Percentiles rank a stretch among this genome's conserved stretches.
Conservation (phyloP, 352 stramenopile genomes). For the Globisporangium middletonii region DNA sequence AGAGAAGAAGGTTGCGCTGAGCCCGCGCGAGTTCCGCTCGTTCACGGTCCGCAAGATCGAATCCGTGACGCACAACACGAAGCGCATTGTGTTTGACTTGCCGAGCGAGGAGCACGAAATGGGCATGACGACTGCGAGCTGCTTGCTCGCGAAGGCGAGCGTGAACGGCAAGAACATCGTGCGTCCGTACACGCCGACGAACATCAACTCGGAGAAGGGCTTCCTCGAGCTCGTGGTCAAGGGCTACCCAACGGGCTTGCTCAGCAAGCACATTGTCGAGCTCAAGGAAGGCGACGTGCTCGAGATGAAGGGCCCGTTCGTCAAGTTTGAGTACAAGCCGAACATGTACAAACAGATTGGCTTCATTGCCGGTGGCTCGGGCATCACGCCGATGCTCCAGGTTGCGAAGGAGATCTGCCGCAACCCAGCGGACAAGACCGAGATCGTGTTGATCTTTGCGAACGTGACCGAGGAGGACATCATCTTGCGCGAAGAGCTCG, state of each 20-base stretch:
- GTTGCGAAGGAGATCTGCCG: constrained; percentile 79
- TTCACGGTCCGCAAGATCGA: constrained; percentile 77
- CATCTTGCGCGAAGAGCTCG: constrained; percentile 82
- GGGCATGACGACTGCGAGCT: constrained; percentile 52
- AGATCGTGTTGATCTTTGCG: constrained; percentile 82
- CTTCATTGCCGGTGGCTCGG: constrained; percentile 87
- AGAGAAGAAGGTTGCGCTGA: constrained; percentile 46
- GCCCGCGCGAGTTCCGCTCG: constrained; percentile 52
- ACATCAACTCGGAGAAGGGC: constrained; percentile 78
- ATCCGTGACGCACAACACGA: constrained; percentile 68
- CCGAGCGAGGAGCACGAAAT: constrained; percentile 53
- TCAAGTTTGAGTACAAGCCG: constrained; percentile 81
- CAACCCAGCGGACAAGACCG: constrained; percentile 76
- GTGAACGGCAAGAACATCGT: constrained; percentile 73
- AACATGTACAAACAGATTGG: constrained; percentile 89
- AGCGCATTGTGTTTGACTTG: constrained; percentile 69
- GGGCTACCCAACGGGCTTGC: constrained; percentile 72
- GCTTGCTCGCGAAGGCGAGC: constrained; percentile 57
- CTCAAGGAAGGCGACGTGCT: constrained; percentile 82
- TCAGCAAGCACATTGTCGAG: constrained; percentile 84
- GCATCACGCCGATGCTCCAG: constrained; percentile 89
- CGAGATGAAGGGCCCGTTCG: constrained; percentile 88
- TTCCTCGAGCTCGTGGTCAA: constrained; percentile 89
- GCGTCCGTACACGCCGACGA: constrained; percentile 86
- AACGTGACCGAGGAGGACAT: constrained; percentile 88